Base-by-base conservation (phyloP, 257 asterid species). In the Henckelia pumila region DNA sequence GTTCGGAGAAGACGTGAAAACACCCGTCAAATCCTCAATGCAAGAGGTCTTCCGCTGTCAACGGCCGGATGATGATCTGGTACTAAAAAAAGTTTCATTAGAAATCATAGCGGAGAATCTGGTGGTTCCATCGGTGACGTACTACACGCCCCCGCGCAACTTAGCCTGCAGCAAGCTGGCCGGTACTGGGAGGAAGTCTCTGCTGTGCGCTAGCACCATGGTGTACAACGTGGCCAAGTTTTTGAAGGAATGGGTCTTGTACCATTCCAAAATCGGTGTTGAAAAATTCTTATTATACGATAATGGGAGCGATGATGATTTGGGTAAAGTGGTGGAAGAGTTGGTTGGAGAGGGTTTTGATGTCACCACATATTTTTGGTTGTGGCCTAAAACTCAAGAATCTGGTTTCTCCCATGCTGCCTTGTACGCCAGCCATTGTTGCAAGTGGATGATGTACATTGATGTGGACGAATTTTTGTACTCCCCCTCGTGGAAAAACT, bases 351-450 rank as follows among this genome's bases (percentile, higher is more conserved):
- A 76, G 37, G 98, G 96, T 0, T 86, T 58, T 59, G 92, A 89
- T 53, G 68, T 92, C 10, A 67, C 26, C 50, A 82, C 81, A 0
- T 76, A 84, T 57, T 25, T 67, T 14, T 92, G 98, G 98, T 57
- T 76, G 1, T 92, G 98, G 98, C 95, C 95, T 8, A 92, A 92
- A 68, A 81, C 98, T 1, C 98, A 89, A 59, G 98, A 92, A 44
- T 86, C 89, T 1, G 97, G 97, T 0, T 92, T 88, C 58, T 92
- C 98, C 0, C 96, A 92, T 64, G 70, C 85, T 22, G 84, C 78
- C 0, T 17, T 92, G 26, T 88, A 84, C 73, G 83, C 91, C 10
- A 75, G 24, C 20, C 69, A 73, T 1, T 84, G 77, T 9, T 92
- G 98, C 63, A 55, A 73, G 3, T 92, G 98, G 98, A 86, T 87